phyloP scores from a whole-genome alignment of 257 asterid genomes.

The Anisodus acutangulus region DNA sequence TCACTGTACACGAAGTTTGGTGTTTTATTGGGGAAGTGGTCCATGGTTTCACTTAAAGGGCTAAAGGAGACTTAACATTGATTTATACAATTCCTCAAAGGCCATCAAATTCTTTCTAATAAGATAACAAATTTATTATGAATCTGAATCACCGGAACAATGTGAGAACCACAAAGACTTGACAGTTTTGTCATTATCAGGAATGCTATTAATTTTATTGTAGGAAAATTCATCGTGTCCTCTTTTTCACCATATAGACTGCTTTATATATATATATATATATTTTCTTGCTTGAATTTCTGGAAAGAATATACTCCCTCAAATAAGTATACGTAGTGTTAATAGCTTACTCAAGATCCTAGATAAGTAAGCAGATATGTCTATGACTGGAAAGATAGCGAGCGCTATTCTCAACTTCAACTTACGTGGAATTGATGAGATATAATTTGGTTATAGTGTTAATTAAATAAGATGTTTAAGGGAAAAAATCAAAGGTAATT shows the following conservation, averaged over 20 bases:
- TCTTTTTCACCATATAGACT: slow-evolving; percentile 20
- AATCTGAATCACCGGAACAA: background rate
- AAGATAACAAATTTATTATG: background rate
- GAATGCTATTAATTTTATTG: background rate
- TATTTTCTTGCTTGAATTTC: background rate
- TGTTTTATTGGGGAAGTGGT: slow-evolving; percentile 47
- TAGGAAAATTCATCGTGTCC: slow-evolving; percentile 23
- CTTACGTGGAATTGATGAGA: too few relatives aligned
- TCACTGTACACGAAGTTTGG: slow-evolving; percentile 30
- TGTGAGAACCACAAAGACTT: slow-evolving; percentile 14
- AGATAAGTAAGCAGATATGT: too few relatives aligned
- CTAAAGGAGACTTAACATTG: slow-evolving; percentile 50
- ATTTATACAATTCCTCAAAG: slow-evolving; percentile 43
- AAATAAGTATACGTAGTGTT: too few relatives aligned
- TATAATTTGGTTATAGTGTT: too few relatives aligned
- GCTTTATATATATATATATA: background rate
- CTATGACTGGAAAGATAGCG: too few relatives aligned
- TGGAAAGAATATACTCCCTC: background rate
- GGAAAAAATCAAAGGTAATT: too few relatives aligned
- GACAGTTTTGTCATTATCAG: background rate
- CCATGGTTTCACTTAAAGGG: slow-evolving; percentile 35
- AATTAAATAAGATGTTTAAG: too few relatives aligned
- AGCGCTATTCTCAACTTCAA: too few relatives aligned
- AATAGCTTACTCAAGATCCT: too few relatives aligned
- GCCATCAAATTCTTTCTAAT: background rate